Evolutionary conservation across 129 eudicot genomes (phyloP).

Genomic region (Saussurea involucrata): DNA sequence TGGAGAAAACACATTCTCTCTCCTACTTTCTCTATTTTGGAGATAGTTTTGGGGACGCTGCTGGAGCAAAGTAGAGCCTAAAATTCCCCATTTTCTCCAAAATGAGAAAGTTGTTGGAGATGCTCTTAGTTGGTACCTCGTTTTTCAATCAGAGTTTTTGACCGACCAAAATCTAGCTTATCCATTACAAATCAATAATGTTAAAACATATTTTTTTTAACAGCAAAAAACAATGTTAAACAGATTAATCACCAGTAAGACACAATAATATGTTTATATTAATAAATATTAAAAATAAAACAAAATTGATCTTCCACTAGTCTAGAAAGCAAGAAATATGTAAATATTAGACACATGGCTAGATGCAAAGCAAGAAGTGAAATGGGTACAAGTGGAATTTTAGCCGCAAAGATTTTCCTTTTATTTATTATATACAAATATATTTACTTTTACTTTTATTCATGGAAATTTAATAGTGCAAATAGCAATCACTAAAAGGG

Average conservation of each 20-base stretch:
- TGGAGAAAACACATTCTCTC: too few relatives aligned
- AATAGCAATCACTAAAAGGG: conserved; percentile 24
- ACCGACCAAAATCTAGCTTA: neutral
- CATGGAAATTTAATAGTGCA: conserved; percentile 17
- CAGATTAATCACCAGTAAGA: too few relatives aligned
- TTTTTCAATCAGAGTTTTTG: neutral
- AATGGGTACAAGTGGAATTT: conserved; percentile 28
- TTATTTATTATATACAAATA: conserved; percentile 12
- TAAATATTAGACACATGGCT: conserved; percentile 23
- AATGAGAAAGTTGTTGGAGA: too few relatives aligned
- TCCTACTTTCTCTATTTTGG: too few relatives aligned
- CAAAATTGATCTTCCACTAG: conserved; percentile 14
- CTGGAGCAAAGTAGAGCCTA: too few relatives aligned
- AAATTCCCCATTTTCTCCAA: too few relatives aligned
- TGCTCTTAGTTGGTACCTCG: neutral
- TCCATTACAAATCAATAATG: neutral
- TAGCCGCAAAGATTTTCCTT: conserved; percentile 27
- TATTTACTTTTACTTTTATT: conserved; percentile 12
- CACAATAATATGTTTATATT: neutral
- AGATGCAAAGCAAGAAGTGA: conserved; percentile 24
- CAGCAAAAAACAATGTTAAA: too few relatives aligned
- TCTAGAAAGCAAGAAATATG: conserved; percentile 13
- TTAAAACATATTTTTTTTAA: neutral
- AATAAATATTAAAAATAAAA: neutral
- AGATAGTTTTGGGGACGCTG: too few relatives aligned